A percentile compares a stretch with the other conserved stretches of the same genome.
Evolutionary conservation across 1,284 basidiomycete genomes (phyloP).

Genomic region (Heterobasidion occidentale): DNA sequence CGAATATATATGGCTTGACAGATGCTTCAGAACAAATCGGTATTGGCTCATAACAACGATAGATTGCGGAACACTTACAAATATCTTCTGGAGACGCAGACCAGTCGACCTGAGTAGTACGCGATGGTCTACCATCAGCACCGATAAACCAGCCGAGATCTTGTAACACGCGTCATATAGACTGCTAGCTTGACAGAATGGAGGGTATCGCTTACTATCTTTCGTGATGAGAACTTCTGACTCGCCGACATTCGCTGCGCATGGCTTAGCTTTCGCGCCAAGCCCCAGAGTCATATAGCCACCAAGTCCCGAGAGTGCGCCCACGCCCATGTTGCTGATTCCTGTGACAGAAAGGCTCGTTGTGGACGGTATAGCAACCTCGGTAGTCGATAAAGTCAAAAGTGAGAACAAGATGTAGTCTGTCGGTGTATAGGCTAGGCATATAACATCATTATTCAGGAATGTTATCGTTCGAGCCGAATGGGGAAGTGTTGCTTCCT

Average conservation of each 20-base stretch:
- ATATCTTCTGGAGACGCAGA: conserved; percentile 77
- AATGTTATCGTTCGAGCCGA: conserved; percentile 75
- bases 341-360: conserved; percentile 30
- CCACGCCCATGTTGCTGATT: conserved; percentile 47
- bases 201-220: conserved; percentile 56
- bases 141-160: conserved; percentile 73
- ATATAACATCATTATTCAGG: conserved; percentile 53
- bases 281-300: conserved; percentile 86
- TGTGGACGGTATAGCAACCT: conserved; percentile 46
- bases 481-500: conserved; percentile 82
- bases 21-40: conserved; percentile 40
- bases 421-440: conserved; percentile 70
- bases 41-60: no score
- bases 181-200: neutral
- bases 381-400: conserved; percentile 45
- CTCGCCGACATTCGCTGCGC: conserved; percentile 51
- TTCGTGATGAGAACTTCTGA: conserved; percentile 70
- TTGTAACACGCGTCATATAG: conserved; percentile 20
- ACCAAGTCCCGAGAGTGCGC: conserved; percentile 71
- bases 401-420: conserved; percentile 75
- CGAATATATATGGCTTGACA: conserved; percentile 80
- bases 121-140: conserved; percentile 56
- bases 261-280: conserved; percentile 67
- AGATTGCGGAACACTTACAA: conserved; percentile 29
- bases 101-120: conserved; percentile 65